phyloP scores from a whole-genome alignment of 1,284 basidiomycete genomes.

The Rhodotorula sp. region DNA sequence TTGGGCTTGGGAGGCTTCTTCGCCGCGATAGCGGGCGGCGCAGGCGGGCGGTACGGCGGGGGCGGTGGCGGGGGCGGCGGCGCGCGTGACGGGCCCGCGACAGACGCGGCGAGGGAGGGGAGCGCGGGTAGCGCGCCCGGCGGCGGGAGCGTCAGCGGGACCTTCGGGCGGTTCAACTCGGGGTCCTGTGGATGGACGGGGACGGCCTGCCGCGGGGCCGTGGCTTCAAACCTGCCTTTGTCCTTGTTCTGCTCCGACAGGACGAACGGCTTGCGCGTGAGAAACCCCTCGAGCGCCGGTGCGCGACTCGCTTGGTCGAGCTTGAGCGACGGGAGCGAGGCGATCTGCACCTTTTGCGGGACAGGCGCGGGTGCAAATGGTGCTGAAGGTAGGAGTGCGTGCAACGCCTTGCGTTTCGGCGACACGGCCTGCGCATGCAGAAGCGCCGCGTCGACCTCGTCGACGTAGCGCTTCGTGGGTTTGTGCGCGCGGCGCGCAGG shows the following conservation, averaged over 20 bases:
- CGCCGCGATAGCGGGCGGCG: not conserved
- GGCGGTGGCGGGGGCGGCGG: not conserved
- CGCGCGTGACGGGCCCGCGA: not conserved
- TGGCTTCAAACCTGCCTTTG: no score
- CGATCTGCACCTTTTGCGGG: not conserved
- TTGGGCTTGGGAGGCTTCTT: not conserved
- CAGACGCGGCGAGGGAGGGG: not conserved
- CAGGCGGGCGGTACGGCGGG: not conserved
- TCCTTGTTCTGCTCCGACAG: no score
- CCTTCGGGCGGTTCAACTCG: not conserved
- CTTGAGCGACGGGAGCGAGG: not conserved
- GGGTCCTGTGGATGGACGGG: not conserved
- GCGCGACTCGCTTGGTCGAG: not conserved
- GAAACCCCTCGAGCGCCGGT: not conserved
- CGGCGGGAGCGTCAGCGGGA: not conserved
- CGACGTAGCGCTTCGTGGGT: not conserved
- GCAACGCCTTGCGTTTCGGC: not conserved
- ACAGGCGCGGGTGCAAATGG: not conserved
- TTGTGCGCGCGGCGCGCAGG: not conserved
- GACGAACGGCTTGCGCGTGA: not conserved
- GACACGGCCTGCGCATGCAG: not conserved
- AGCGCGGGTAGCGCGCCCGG: not conserved
- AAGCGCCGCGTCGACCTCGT: not conserved
- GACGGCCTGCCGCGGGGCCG: not conserved
- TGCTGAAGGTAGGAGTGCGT: not conserved